phyloP scores from a whole-genome alignment of 176 grass and related monocot genomes.

The Raddia guianensis region DNA sequence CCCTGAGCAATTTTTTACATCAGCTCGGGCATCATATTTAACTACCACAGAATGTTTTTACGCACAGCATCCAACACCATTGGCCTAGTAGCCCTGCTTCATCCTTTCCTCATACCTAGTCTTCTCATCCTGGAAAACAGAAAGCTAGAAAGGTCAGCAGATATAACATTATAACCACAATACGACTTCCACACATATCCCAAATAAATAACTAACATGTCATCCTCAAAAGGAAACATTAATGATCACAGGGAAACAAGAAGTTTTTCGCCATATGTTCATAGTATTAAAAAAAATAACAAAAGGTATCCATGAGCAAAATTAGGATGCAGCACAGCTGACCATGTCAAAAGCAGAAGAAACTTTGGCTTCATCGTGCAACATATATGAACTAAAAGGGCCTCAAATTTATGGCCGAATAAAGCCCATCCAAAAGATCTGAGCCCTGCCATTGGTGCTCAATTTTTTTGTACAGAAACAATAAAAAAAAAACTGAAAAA shows the following conservation, averaged over 20 bases:
- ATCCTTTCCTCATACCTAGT: constrained; percentile 35
- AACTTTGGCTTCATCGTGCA: neutral
- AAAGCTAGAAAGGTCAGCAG: constrained; percentile 10
- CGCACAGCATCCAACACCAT: neutral
- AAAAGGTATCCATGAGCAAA: neutral
- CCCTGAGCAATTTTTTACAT: neutral
- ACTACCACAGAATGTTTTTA: neutral
- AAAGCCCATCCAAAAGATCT: neutral
- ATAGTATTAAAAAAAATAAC: neutral
- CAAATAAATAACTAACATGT: neutral
- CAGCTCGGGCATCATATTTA: neutral
- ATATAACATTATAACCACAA: neutral
- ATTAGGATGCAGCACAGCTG: neutral
- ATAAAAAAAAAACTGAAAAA: neutral
- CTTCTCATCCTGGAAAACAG: constrained; percentile 52
- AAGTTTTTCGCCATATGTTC: neutral
- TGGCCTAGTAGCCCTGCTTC: constrained; percentile 46
- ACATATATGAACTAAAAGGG: neutral
- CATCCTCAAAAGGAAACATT: neutral
- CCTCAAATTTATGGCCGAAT: neutral
- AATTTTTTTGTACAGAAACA: neutral
- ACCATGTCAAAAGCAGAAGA: neutral
- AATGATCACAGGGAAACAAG: neutral
- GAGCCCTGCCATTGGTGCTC: neutral
- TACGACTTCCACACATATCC: neutral